Base-by-base conservation (phyloP, 148 eudicot species). In the Arctostaphylos glauca region DNA sequence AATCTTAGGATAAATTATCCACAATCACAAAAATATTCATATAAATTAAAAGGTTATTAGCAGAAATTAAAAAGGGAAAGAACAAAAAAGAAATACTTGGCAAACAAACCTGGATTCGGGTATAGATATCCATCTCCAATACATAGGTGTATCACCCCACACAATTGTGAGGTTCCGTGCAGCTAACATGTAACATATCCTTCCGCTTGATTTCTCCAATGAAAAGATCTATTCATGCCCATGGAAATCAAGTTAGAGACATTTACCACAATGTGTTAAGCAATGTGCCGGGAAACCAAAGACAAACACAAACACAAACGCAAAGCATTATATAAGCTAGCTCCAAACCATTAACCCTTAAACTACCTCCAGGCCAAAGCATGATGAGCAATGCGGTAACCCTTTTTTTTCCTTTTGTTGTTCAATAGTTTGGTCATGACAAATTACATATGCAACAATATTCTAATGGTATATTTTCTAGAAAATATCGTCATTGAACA, bases 181-280 rank as follows among this genome's bases (percentile, higher is more conserved):
- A 76, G 89, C 86, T 54, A 94, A 71, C 82, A 85, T 88, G 86
- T 66, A 91, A 58, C 93, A 87, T 85, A 86, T 94, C 84, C 86
- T 92, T 74, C 98, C 98, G 4, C 85, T 89, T 77, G 78, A 81
- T 83, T 88, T 93, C 52, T 93, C 94, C 86, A 94, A 59, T 48
- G 86, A 87, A 83, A 92, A 94, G 84, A 88, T 90, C 98, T 94
- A 89, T 41, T 19, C 9, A 76, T 72, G 70, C 23, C 41, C 44
- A 31, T 4, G 12, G 78, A 2, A 31, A 44, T 3, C 8, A 15
- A 70, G 48, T 70, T 41, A 70, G 49, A 70, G 47, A 41, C 49
- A 15, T 70, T 14, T 43, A 14, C 75, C 21, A 38, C 8, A 15
- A 16, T 49, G 21, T 18, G 76, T 44, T 16, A 18, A 71, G n/a